phyloP scores from a whole-genome alignment of 441 rosid species.

The Manihot esculenta region DNA sequence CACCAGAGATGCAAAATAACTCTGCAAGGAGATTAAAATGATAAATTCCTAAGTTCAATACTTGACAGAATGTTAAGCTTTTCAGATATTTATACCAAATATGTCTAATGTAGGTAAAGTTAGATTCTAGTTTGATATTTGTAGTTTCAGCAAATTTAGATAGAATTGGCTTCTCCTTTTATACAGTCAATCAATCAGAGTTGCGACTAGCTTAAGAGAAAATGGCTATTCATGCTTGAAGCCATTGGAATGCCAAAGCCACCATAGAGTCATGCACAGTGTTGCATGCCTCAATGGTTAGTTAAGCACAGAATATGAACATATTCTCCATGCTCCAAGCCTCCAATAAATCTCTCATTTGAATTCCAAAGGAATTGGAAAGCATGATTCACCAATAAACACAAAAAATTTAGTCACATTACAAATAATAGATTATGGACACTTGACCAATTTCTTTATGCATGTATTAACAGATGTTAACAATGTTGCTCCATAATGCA shows the following conservation, averaged over 20 bases:
- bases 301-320: neutral
- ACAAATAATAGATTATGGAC: neutral
- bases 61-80: no score
- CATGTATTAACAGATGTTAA: neutral
- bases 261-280: neutral
- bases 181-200: no score
- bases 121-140: neutral
- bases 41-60: neutral
- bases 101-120: neutral
- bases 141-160: neutral
- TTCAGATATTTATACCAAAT: neutral
- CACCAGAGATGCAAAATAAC: slow-evolving; percentile 45
- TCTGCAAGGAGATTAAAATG: slow-evolving; percentile 42
- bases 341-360: neutral
- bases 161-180: no score
- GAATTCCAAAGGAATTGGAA: neutral
- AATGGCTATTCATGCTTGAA: neutral
- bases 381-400: neutral
- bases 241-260: neutral
- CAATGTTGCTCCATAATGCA: neutral
- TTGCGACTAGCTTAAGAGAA: no score
- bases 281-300: neutral
- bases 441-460: neutral
- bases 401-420: neutral
- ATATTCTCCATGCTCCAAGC: neutral